Evolutionary conservation across 2,329 filamentous ascomycete species (phyloP).

Genomic region (Cladophialophora immunda): DNA sequence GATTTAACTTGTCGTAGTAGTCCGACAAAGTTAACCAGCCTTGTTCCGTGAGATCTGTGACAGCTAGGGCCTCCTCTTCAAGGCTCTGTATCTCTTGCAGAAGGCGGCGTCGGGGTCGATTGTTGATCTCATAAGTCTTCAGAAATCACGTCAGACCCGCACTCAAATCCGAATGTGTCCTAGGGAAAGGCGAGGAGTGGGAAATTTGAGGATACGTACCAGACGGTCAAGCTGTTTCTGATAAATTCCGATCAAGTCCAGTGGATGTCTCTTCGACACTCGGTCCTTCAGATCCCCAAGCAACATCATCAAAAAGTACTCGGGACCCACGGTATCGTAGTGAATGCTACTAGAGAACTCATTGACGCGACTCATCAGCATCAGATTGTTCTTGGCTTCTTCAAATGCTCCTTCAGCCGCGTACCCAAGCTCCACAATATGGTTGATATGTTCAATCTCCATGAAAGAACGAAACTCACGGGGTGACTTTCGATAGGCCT

Average conservation of each 20-base stretch:
- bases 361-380: conserved; percentile 16
- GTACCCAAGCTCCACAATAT: conserved; percentile 12
- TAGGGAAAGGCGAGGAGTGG: too few relatives aligned
- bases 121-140: neutral
- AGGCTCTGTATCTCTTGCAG: conserved; percentile 14
- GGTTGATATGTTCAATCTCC: neutral
- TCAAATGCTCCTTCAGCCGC: conserved; percentile 9
- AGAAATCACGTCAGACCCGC: too few relatives aligned
- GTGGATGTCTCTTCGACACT: conserved; percentile 4
- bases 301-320: conserved; percentile 10
- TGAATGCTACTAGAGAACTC: conserved; percentile 12
- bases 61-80: neutral
- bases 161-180: too few relatives aligned
- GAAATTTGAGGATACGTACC: conserved; percentile 1
- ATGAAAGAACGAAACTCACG: conserved; percentile 2
- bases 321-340: conserved; percentile 13
- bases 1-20: neutral
- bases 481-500: neutral
- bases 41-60: neutral
- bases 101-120: conserved; percentile 9
- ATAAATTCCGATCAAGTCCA: neutral
- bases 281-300: conserved; percentile 3
- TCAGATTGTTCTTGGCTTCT: conserved; percentile 10
- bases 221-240: neutral
- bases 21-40: neutral